phyloP scores from a whole-genome alignment of 805 yeast species.

The Ogataea trehalophila region DNA sequence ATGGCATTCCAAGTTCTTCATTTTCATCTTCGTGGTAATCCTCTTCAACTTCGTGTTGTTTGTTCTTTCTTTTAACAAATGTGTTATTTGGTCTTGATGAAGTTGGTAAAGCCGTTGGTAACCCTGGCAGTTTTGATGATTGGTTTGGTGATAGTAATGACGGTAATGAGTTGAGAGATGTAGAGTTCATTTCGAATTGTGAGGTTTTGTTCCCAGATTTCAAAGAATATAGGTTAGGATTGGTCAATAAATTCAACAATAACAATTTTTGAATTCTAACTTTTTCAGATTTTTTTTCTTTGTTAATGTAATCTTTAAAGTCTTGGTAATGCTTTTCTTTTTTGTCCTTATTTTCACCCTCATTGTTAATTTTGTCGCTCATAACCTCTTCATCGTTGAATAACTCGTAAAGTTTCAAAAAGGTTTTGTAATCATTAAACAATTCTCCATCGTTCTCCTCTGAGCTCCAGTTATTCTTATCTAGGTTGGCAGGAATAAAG shows the following conservation, averaged over 20 bases:
- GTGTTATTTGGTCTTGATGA: not conserved
- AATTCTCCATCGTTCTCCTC: conserved; percentile 31
- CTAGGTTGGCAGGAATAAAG: conserved; percentile 31
- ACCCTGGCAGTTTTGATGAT: too few species aligned
- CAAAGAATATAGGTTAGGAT: conserved; percentile 16
- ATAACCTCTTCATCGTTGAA: conserved; percentile 9
- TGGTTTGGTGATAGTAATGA: not conserved
- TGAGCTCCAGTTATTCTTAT: conserved; percentile 30
- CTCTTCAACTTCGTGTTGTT: conserved; percentile 4
- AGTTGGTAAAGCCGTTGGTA: not conserved
- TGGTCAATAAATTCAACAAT: conserved; percentile 23
- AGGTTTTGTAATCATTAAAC: conserved; percentile 26
- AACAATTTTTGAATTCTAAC: conserved; percentile 22
- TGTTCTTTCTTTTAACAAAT: conserved; percentile 11
- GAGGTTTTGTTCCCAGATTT: conserved; percentile 4
- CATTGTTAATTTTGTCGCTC: not conserved
- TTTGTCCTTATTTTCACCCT: not conserved
- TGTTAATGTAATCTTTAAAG: conserved; percentile 10
- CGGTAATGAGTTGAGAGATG: conserved; percentile 2
- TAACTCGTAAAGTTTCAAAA: conserved; percentile 18
- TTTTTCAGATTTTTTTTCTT: conserved; percentile 9
- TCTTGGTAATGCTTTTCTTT: conserved; percentile 2
- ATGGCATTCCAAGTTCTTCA: not conserved
- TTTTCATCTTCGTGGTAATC: not conserved
- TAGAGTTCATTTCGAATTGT: conserved; percentile 6